Evolutionary conservation across 2,329 filamentous ascomycete genomes (phyloP), one percentile per base, ranked within the genome.

Genomic region (Plectosphaerella plurivora): DNA sequence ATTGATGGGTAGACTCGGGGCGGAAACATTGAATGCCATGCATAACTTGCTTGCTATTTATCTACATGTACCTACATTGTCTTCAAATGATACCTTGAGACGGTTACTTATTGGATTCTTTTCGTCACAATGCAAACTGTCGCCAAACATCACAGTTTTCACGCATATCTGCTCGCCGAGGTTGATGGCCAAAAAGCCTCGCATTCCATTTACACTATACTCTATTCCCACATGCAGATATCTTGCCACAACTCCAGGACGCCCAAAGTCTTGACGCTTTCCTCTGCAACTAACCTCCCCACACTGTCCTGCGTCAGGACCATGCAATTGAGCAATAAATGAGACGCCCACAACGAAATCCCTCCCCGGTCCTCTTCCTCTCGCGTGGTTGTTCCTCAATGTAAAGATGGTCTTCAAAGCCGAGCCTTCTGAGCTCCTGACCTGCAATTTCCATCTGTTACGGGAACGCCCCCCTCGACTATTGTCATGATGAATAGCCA

Each of bases 1-100:
- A 68, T 83, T 53, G 76, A 73, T 42, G 73, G 74, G 49, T 76
- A 33, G 28, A 8, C 22, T 22, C 5, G 2, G 28, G 28, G 11
- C 22, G 22, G 22, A 22, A 22, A 55, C 65, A 50, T 44, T 42
- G 16, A 35, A 33, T 18, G 28, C 9, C 28, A 33, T 33, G 9
- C 11, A 10, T 33, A 33, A 8, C 28, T 22, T 33, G 28, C 28
- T 22, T 33, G 28, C 28, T 33, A 33, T 12, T 12, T 33, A 41
- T n/a, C 16, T 41, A n/a, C 37, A 33, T 12, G 8, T 33, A 41
- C 16, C 16, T 41, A 41, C 37, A 14, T 41, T n/a, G 37, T 41
- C 37, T 41, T 8, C 14, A n/a, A 41, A 41, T 15, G 14, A 41
- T 41, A 41, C 15, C 37, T n/a, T n/a, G 37, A n/a, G 15, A n/a